Evolutionary conservation across 148 eudicot genomes (phyloP).

Genomic region (Dysphania ambrosioides): DNA sequence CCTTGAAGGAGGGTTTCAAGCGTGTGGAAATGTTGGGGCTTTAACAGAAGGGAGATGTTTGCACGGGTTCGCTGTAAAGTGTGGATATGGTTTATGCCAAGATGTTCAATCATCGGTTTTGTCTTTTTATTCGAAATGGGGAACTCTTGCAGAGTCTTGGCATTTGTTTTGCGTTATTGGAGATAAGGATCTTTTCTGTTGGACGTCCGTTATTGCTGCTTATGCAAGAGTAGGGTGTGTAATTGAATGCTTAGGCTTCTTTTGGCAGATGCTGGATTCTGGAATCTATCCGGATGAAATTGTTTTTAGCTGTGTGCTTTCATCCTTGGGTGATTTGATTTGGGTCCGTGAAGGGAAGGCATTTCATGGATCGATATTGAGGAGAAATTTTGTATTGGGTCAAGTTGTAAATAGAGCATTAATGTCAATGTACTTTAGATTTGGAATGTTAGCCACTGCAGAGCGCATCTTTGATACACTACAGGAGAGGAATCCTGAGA

Average conservation of each 20-base stretch:
- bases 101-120: constrained; percentile 52
- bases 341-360: constrained; percentile 52
- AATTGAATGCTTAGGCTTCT: constrained; percentile 39
- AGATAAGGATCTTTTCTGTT: constrained; percentile 54
- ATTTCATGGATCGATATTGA: constrained; percentile 54
- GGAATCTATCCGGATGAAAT: constrained; percentile 55
- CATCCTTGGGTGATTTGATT: constrained; percentile 39
- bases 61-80: constrained; percentile 57
- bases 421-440: constrained; percentile 64
- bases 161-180: constrained; percentile 42
- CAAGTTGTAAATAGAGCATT: constrained; percentile 46
- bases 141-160: constrained; percentile 40
- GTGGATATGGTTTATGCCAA: constrained; percentile 33
- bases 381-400: constrained; percentile 38
- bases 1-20: constrained; percentile 70
- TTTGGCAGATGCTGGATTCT: constrained; percentile 43
- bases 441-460: constrained; percentile 40
- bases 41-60: constrained; percentile 55
- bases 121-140: constrained; percentile 68
- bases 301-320: constrained; percentile 54
- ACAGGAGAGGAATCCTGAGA: constrained; percentile 32
- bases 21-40: constrained; percentile 55
- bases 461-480: constrained; percentile 43
- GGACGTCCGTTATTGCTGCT: constrained; percentile 62
- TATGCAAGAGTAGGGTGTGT: constrained; percentile 42